Conservation (phyloP, 768 basidiomycete genomes). For the Boletus insuetus region DNA sequence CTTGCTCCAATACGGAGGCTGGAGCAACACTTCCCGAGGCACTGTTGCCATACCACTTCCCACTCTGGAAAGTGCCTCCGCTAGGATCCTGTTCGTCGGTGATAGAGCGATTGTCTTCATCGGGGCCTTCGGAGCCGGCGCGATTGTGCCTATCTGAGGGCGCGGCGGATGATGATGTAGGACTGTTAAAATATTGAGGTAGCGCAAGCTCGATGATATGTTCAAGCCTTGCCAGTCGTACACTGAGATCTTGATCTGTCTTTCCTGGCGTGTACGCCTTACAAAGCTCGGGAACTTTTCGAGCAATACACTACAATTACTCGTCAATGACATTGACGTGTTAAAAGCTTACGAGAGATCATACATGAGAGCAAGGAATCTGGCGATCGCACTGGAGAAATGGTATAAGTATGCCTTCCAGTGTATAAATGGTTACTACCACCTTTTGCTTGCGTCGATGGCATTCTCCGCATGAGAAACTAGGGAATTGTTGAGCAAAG, state of each 20-base stretch:
- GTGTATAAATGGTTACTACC: slow-evolving; percentile 7
- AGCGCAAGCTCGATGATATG: slow-evolving; percentile 78
- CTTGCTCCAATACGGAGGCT: slow-evolving; percentile 77
- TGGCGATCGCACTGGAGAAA: slow-evolving; percentile 73
- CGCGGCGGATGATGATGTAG: slow-evolving; percentile 32
- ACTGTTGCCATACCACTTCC: slow-evolving; percentile 83
- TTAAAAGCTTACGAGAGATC: slow-evolving; percentile 22
- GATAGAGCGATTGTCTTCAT: slow-evolving; percentile 70
- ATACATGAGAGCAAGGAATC: slow-evolving; percentile 79
- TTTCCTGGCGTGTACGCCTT: slow-evolving; percentile 89
- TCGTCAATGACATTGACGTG: slow-evolving; percentile 9
- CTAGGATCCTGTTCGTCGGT: slow-evolving; percentile 75
- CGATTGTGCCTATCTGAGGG: slow-evolving; percentile 38
- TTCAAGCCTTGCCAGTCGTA: slow-evolving; percentile 72
- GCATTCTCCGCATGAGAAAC: slow-evolving; percentile 86
- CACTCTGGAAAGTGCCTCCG: slow-evolving; percentile 76
- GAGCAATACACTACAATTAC: slow-evolving; percentile 63
- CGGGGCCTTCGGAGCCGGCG: slow-evolving; percentile 49
- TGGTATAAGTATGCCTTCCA: slow-evolving; percentile 17
- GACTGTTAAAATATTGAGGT: slow-evolving; percentile 63
- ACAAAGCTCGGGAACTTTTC: slow-evolving; percentile 85
- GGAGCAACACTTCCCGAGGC: slow-evolving; percentile 83
- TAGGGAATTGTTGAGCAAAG: slow-evolving; percentile 27
- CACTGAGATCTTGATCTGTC: slow-evolving; percentile 75
- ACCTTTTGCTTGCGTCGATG: slow-evolving; percentile 90